Conservation (phyloP, 495 filamentous ascomycete genomes). For the Daldinia childiae region DNA sequence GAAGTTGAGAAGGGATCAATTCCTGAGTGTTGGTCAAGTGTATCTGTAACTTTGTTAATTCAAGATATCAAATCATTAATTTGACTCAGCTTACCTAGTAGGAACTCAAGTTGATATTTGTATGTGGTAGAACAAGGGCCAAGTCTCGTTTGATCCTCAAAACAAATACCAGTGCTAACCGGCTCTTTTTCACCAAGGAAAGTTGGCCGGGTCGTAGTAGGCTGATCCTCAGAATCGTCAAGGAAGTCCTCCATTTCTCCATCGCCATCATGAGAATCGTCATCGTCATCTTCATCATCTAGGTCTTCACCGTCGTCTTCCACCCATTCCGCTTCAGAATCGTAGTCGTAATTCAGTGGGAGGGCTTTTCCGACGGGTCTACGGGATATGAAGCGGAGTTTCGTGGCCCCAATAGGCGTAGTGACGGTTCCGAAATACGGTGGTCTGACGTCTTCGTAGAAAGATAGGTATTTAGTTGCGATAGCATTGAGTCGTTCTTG, state of each 20-base stretch:
- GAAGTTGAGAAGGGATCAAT: constrained; percentile 86
- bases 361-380: constrained; percentile 75
- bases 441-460: constrained; percentile 87
- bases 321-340: constrained; percentile 96
- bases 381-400: constrained; percentile 67
- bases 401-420: constrained; percentile 50
- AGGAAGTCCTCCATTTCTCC: constrained; percentile 81
- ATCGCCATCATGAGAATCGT: constrained; percentile 67
- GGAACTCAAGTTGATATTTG: constrained; percentile 74
- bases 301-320: constrained; percentile 81
- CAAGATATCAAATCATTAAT: background rate
- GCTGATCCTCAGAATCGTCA: constrained; percentile 69
- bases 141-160: constrained; percentile 67
- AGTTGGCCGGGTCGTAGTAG: constrained; percentile 48
- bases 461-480: constrained; percentile 80
- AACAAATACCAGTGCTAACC: constrained; percentile 78
- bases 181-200: constrained; percentile 77
- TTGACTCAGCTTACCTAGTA: constrained; percentile 65
- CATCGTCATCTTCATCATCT: constrained; percentile 82
- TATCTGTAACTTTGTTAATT: constrained; percentile 45
- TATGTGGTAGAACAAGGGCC: constrained; percentile 55
- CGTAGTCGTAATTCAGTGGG: constrained; percentile 89
- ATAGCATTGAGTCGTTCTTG: constrained; percentile 67
- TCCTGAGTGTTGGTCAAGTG: constrained; percentile 52
- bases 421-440: constrained; percentile 90